Conservation (phyloP, 1,284 basidiomycete genomes). For the Trametes sp. region DNA sequence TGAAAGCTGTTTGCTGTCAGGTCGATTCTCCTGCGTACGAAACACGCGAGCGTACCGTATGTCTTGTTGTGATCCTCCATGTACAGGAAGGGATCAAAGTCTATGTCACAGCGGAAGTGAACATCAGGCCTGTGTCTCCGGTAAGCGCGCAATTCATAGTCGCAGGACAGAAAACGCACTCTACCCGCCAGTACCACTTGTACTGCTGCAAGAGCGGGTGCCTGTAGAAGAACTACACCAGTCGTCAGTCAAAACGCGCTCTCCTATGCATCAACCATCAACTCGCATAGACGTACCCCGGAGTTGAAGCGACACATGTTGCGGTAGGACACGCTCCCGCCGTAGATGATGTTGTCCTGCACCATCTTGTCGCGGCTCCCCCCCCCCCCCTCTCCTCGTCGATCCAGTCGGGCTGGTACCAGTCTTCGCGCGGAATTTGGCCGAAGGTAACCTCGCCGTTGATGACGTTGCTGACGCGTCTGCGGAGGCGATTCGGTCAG, state of each 20-base stretch:
- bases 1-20: too few species aligned
- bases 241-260: not conserved
- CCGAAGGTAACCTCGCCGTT: slow-evolving; percentile 15
- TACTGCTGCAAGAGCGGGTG: slow-evolving; percentile 56
- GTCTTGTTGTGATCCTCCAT: slow-evolving; percentile 80
- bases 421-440: slow-evolving; percentile 65
- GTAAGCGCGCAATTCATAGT: slow-evolving; percentile 55
- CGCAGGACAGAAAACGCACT: slow-evolving; percentile 38
- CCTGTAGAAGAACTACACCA: slow-evolving; percentile 58
- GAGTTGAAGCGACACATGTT: slow-evolving; percentile 72
- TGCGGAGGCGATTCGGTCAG: not conserved
- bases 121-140: slow-evolving; percentile 67
- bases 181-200: slow-evolving; percentile 47
- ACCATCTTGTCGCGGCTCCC: slow-evolving; percentile 77
- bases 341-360: slow-evolving; percentile 85
- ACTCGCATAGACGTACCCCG: slow-evolving; percentile 52
- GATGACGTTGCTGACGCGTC: slow-evolving; percentile 14
- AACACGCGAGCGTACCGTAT: slow-evolving; percentile 51
- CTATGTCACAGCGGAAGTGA: slow-evolving; percentile 77
- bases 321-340: slow-evolving; percentile 60
- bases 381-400: slow-evolving; percentile 78
- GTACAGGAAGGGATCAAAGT: slow-evolving; percentile 77
- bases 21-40: too few species aligned
- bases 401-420: slow-evolving; percentile 88
- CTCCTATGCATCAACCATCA: too few species aligned